A percentile compares a stretch with the other conserved stretches of the same genome.
Evolutionary conservation across 2,329 filamentous ascomycete species (phyloP).

Genomic region (Salinomyces thailandicus): DNA sequence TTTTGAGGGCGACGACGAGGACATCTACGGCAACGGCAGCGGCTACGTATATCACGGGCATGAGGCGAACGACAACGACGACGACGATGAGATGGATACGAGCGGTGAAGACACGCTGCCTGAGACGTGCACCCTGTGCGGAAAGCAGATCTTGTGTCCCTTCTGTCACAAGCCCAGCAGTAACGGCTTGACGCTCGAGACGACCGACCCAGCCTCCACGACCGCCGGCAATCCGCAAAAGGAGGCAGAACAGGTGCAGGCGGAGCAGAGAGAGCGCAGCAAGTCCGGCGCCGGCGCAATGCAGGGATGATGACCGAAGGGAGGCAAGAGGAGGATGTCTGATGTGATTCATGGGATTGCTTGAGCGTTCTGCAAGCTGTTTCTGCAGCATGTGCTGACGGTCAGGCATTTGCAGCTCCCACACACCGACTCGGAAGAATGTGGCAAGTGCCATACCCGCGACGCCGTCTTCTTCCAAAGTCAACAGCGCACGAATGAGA

Average conservation of each 20-base stretch:
- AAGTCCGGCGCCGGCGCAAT: constrained; percentile 14
- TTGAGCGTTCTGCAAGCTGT: neutral
- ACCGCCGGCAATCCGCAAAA: constrained; percentile 13
- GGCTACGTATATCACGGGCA: constrained; percentile 5
- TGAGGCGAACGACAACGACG: constrained; percentile 12
- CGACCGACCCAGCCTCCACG: constrained; percentile 27
- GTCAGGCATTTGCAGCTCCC: constrained; percentile 56
- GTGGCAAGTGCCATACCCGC: constrained; percentile 71
- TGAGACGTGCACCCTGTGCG: constrained; percentile 48
- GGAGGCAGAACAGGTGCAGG: constrained; percentile 17
- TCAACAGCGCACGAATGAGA: constrained; percentile 91
- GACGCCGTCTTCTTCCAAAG: constrained; percentile 99
- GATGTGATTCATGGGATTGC: neutral
- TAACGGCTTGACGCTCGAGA: constrained; percentile 35
- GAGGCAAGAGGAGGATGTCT: constrained; percentile 16
- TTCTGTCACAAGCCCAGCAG: constrained; percentile 40
- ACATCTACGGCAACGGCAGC: constrained; percentile 5
- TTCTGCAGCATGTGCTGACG: constrained; percentile 26
- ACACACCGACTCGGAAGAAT: constrained; percentile 65
- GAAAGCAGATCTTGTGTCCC: constrained; percentile 45
- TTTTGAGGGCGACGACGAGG: constrained; percentile 6
- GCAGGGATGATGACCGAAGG: constrained; percentile 5
- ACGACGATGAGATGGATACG: constrained; percentile 11
- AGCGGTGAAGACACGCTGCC: constrained; percentile 26
- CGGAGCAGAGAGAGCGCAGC: constrained; percentile 21